phyloP scores from a whole-genome alignment of 1,284 basidiomycete species.

The Lignosus rhinocerotis region DNA sequence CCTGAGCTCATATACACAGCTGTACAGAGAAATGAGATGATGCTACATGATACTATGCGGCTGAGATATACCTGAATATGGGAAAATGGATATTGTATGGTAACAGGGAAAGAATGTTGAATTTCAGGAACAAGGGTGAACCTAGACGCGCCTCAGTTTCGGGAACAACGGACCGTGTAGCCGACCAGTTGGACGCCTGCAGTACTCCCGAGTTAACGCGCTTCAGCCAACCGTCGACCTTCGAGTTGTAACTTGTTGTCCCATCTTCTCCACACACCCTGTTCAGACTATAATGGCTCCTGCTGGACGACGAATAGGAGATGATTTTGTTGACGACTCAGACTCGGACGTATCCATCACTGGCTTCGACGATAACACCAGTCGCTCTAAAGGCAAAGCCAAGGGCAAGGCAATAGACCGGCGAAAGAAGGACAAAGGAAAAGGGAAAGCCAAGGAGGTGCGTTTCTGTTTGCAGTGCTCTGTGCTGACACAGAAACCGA shows the following conservation, averaged over 20 bases:
- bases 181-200: neutral
- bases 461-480: constrained; percentile 18
- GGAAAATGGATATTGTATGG: too few species aligned
- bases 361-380: constrained; percentile 42
- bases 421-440: constrained; percentile 48
- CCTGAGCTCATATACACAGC: too few species aligned
- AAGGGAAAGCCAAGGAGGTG: constrained; percentile 57
- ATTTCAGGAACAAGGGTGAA: too few species aligned
- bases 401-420: constrained; percentile 44
- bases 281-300: constrained; percentile 25
- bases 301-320: constrained; percentile 25
- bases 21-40: too few species aligned
- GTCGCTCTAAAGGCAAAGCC: constrained; percentile 42
- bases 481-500: neutral
- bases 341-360: constrained; percentile 48
- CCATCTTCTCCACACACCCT: neutral
- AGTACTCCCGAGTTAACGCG: too few species aligned
- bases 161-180: neutral
- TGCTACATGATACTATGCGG: too few species aligned
- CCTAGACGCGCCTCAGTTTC: too few species aligned
- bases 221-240: neutral
- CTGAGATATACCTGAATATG: too few species aligned
- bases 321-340: constrained; percentile 47
- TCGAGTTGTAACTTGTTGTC: neutral
- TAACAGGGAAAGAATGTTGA: too few species aligned